A percentile compares a stretch with the other conserved stretches of the same genome.
phyloP scores from a whole-genome alignment of 495 filamentous ascomycete genomes.

The Trichoderma virens region DNA sequence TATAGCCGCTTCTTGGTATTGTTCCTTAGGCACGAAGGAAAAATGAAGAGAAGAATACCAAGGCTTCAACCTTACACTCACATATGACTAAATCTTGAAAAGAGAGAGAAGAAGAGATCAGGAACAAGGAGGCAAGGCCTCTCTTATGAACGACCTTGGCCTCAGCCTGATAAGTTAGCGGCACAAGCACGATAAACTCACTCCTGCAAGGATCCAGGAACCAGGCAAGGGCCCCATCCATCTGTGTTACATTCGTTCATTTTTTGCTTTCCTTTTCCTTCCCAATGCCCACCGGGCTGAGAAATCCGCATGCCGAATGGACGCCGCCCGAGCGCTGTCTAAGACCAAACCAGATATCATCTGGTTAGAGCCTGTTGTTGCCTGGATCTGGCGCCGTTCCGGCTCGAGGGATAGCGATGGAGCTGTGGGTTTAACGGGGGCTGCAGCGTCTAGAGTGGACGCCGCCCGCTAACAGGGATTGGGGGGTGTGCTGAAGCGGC shows the following conservation, averaged over 20 bases:
- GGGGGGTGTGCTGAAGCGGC: neutral
- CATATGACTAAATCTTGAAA: neutral
- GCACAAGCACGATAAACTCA: neutral
- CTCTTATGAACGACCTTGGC: slow-evolving; percentile 1
- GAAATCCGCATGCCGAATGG: slow-evolving; percentile 1
- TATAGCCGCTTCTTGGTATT: neutral
- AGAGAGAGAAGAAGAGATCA: neutral
- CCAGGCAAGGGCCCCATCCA: neutral
- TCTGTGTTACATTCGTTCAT: neutral
- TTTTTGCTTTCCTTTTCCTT: neutral
- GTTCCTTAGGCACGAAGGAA: neutral
- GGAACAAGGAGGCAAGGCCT: neutral
- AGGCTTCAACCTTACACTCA: neutral
- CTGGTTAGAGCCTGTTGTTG: neutral
- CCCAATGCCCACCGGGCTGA: neutral
- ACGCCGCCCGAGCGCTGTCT: neutral
- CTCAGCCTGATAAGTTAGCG: neutral
- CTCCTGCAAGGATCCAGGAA: slow-evolving; percentile 6
- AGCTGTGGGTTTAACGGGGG: neutral
- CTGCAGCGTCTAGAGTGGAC: neutral
- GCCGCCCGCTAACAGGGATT: neutral
- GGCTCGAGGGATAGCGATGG: neutral
- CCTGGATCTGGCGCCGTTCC: slow-evolving; percentile 6
- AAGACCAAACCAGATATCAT: neutral
- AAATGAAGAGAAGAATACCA: neutral